Evolutionary conservation across 78 protist species (phyloP), one percentile per base, ranked within the genome.

Genomic region (Isochrysis galbana): DNA sequence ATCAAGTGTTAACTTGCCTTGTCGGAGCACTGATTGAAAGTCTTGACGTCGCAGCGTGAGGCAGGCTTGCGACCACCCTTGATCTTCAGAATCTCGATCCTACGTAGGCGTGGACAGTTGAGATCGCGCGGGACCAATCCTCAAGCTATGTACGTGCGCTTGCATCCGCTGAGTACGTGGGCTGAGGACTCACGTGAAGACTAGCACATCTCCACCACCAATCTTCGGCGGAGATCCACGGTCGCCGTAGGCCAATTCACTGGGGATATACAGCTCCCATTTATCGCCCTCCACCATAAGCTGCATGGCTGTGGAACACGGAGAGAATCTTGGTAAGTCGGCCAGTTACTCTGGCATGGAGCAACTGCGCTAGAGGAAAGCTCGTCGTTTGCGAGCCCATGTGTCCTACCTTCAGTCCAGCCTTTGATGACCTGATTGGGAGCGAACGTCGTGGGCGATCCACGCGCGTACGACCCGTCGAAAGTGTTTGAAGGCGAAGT

Each of bases 321-420:
- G n/a, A n/a, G n/a, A n/a, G n/a, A n/a, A n/a, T n/a, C n/a, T n/a
- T n/a, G n/a, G n/a, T n/a, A n/a, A n/a, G n/a, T n/a, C n/a, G n/a
- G n/a, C n/a, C n/a, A n/a, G n/a, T n/a, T n/a, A n/a, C n/a, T n/a
- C n/a, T n/a, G n/a, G n/a, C n/a, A n/a, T n/a, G n/a, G n/a, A n/a
- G n/a, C n/a, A n/a, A n/a, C n/a, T n/a, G n/a, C n/a, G n/a, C n/a
- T n/a, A n/a, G n/a, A n/a, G n/a, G n/a, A n/a, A n/a, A n/a, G n/a
- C n/a, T n/a, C n/a, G n/a, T n/a, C n/a, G n/a, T n/a, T n/a, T n/a
- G n/a, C n/a, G n/a, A n/a, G n/a, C n/a, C n/a, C n/a, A n/a, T n/a
- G n/a, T n/a, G n/a, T n/a, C n/a, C n/a, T n/a, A n/a, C n/a, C 95
- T 61, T 93, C 93, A 10, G 89, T 80, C 92, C 92, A 90, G n/a